Evolutionary conservation across 2,329 filamentous ascomycete genomes (phyloP).

Genomic region (Trichoderma lentiforme): DNA sequence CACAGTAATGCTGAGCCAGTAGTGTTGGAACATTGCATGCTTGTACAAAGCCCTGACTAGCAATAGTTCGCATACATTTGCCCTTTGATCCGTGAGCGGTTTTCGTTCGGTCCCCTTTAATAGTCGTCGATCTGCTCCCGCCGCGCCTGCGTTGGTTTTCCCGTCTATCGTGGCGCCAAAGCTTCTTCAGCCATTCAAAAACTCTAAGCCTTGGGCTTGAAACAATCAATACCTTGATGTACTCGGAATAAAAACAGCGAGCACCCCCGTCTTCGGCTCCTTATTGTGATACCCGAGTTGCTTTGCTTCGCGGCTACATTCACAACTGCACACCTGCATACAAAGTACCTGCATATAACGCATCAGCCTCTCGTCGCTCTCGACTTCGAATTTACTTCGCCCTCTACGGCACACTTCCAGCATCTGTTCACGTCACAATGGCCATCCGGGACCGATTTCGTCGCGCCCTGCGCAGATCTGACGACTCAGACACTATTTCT

Average conservation of each 20-base stretch:
- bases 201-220: not conserved
- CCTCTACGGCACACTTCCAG: not conserved
- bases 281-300: not conserved
- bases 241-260: not conserved
- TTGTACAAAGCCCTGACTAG: slow-evolving; percentile 3
- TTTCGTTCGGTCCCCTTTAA: slow-evolving; percentile 11
- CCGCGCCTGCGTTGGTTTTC: slow-evolving; percentile 8
- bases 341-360: not conserved
- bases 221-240: not conserved
- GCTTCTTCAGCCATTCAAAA: slow-evolving; percentile 10
- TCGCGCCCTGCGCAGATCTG: slow-evolving; percentile 39
- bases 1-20: not conserved
- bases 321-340: not conserved
- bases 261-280: not conserved
- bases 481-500: slow-evolving; percentile 31
- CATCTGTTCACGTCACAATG: slow-evolving; percentile 30
- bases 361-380: not conserved
- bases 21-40: not conserved
- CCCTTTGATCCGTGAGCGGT: slow-evolving; percentile 10
- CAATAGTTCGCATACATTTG: slow-evolving; percentile 10
- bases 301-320: not conserved
- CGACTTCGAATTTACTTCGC: not conserved
- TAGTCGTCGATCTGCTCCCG: slow-evolving; percentile 16
- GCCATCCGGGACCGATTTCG: slow-evolving; percentile 43
- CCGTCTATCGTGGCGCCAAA: slow-evolving; percentile 9